Evolutionary conservation across 2,329 filamentous ascomycete genomes (phyloP).

Genomic region (Talaromyces funiculosus): DNA sequence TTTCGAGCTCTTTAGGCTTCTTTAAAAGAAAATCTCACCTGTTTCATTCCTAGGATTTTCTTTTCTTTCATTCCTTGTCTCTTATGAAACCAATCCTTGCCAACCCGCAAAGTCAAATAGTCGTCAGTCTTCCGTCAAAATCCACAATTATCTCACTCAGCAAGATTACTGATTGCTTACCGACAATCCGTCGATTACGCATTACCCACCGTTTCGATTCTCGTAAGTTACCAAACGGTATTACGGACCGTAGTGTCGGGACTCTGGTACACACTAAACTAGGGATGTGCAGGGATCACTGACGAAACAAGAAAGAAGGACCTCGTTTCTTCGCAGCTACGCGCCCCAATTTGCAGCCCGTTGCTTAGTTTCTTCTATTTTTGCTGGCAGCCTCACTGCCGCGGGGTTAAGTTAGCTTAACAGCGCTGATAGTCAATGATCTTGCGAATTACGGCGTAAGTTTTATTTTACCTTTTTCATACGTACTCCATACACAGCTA

Average conservation of each 20-base stretch:
- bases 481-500: background rate
- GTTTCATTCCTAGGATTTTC: too few relatives aligned
- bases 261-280: background rate
- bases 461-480: background rate
- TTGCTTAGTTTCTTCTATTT: background rate
- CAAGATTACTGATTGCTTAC: background rate
- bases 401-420: background rate
- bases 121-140: conserved; percentile 5
- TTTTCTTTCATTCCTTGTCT: too few relatives aligned
- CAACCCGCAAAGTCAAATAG: background rate
- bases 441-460: background rate
- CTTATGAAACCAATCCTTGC: too few relatives aligned
- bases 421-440: background rate
- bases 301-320: background rate
- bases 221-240: conserved; percentile 6
- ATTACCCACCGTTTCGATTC: background rate
- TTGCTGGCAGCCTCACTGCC: background rate
- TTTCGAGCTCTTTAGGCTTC: background rate
- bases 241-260: conserved; percentile 13
- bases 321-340: background rate
- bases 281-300: conserved; percentile 3
- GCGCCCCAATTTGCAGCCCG: background rate
- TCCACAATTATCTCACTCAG: background rate
- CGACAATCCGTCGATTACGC: background rate
- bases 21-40: background rate